Conservation (phyloP, 2,329 filamentous ascomycete genomes). For the Colletotrichum sp. region DNA sequence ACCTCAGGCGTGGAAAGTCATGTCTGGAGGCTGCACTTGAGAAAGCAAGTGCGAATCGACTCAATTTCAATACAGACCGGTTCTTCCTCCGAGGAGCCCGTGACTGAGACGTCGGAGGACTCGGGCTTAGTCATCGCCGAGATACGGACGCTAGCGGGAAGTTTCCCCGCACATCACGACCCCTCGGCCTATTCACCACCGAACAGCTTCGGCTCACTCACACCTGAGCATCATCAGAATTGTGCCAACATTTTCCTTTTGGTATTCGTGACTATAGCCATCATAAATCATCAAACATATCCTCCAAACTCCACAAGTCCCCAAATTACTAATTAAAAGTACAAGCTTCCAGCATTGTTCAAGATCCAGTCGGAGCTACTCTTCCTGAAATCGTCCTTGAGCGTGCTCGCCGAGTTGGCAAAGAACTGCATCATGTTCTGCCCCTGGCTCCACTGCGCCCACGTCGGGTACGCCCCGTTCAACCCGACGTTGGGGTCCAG, state of each 20-base stretch:
- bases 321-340: not conserved
- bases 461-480: conserved; percentile 37
- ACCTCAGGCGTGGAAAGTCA: not conserved
- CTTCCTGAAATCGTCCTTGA: conserved; percentile 45
- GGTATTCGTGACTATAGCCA: not conserved
- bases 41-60: too few relatives aligned
- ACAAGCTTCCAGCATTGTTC: conserved; percentile 13
- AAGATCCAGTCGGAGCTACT: conserved; percentile 27
- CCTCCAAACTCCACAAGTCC: too few relatives aligned
- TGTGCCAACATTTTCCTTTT: not conserved
- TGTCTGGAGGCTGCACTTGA: too few relatives aligned
- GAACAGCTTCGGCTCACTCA: not conserved
- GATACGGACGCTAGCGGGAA: not conserved
- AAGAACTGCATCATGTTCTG: conserved; percentile 58
- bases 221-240: not conserved
- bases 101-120: not conserved
- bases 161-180: not conserved
- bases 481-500: conserved; percentile 70
- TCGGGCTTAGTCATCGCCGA: not conserved
- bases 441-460: conserved; percentile 48
- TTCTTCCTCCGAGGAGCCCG: too few relatives aligned
- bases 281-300: not conserved
- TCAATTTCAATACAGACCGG: too few relatives aligned
- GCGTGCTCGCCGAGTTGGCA: conserved; percentile 30
- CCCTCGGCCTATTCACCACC: not conserved